These are phyloP conservation scores for Kluyveromyces nonfermentans DNA, from an alignment of 805 yeast genomes.

Conservation along the genomic window DNA sequence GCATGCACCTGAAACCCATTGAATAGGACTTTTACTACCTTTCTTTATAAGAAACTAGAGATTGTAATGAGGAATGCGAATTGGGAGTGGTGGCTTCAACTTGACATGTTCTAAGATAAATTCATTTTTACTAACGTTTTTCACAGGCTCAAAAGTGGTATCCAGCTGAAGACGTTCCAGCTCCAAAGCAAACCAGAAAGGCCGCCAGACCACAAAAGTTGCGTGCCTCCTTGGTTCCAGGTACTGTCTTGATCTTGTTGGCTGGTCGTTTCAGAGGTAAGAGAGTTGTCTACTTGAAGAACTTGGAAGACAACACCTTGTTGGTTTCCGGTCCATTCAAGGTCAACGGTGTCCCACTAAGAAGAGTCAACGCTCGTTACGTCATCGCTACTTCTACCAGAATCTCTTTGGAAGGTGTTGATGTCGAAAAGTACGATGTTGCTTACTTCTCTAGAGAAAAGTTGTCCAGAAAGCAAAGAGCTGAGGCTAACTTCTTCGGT, in stretches of 20 bases:
- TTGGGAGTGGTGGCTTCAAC: no score
- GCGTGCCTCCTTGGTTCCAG: conserved; percentile 94
- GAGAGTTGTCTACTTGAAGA: conserved; percentile 97
- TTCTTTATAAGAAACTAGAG: no score
- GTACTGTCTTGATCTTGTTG: conserved; percentile 92
- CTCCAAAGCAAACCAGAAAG: conserved; percentile 85
- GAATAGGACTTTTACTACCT: no score
- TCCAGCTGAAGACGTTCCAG: conserved; percentile 85
- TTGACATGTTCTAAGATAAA: no score
- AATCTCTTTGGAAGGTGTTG: conserved; percentile 69
- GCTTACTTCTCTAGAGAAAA: conserved; percentile 96
- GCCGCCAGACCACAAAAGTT: conserved; percentile 86
- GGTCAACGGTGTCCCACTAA: conserved; percentile 98
- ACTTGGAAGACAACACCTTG: conserved; percentile 95
- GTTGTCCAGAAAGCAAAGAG: conserved; percentile 68
- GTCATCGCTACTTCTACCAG: conserved; percentile 97
- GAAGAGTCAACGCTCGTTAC: conserved; percentile 98
- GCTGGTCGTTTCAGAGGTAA: conserved; percentile 99
- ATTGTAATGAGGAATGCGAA: no score
- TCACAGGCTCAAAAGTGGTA: conserved; percentile 80
- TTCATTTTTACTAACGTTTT: conserved; percentile 14
- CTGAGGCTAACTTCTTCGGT: conserved; percentile 89
- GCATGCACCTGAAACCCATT: no score
- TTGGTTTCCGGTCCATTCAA: conserved; percentile 98
- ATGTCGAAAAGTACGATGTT: conserved; percentile 84